These are phyloP conservation scores for Mycena olivaceomarginata DNA, from an alignment of 768 basidiomycete genomes.

Conservation along the genomic window DNA sequence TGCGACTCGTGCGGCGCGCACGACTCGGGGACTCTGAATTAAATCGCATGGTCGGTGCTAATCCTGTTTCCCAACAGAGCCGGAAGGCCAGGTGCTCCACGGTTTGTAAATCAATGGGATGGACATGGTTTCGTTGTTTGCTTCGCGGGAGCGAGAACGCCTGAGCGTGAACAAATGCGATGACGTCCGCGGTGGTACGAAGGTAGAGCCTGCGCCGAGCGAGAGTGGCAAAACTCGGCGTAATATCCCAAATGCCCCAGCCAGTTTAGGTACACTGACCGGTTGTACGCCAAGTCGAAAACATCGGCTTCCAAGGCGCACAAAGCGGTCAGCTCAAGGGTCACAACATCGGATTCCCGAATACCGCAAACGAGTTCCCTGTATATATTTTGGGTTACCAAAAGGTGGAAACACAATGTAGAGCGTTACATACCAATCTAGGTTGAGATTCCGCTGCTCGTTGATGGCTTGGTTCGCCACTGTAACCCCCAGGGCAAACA, in stretches of 20 bases:
- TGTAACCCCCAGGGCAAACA: slow-evolving; percentile 29
- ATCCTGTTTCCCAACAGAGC: slow-evolving; percentile 25
- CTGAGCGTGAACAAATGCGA: slow-evolving; percentile 27
- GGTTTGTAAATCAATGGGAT: slow-evolving; percentile 21
- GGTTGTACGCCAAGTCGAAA: slow-evolving; percentile 35
- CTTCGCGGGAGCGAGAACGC: slow-evolving; percentile 21
- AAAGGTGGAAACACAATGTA: background rate
- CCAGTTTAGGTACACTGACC: slow-evolving; percentile 31
- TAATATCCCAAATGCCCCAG: slow-evolving; percentile 27
- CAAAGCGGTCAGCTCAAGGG: slow-evolving; percentile 20
- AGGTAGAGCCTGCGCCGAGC: slow-evolving; percentile 25
- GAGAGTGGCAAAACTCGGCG: slow-evolving; percentile 25
- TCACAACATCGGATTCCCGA: slow-evolving; percentile 23
- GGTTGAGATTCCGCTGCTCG: slow-evolving; percentile 29
- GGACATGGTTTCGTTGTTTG: background rate
- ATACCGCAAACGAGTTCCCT: slow-evolving; percentile 37
- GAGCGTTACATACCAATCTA: slow-evolving; percentile 14
- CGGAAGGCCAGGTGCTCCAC: slow-evolving; percentile 12
- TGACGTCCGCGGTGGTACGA: slow-evolving; percentile 25
- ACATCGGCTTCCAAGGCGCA: slow-evolving; percentile 20
- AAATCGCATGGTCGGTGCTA: slow-evolving; percentile 4
- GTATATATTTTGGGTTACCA: background rate
- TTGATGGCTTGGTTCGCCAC: slow-evolving; percentile 31
- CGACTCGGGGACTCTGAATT: background rate
- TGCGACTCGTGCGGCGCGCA: background rate